Base-by-base conservation (phyloP, 2,329 filamentous ascomycete genomes). In the Microdochium trichocladiopsis region DNA sequence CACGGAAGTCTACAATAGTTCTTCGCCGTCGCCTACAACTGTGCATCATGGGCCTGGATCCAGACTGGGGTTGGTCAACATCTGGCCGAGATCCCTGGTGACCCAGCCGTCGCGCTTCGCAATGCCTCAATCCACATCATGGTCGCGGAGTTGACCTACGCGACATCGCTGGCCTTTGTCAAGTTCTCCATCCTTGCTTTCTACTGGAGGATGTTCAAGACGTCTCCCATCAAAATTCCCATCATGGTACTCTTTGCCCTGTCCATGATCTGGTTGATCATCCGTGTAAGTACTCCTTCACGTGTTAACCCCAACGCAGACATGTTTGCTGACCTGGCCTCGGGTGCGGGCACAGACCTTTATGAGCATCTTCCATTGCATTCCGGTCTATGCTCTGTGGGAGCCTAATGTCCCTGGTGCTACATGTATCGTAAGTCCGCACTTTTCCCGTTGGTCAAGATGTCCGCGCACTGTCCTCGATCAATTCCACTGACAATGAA, bases 171-270 rank as follows among this genome's bases (percentile, higher is more conserved):
- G 10, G 22, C 23, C 47, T 48, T 48, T 14, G 11, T 21, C 47
- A 48, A 48, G 23, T 21, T 48, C 12, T 14, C 47, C 23, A 28
- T 48, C 23, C 24, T 48, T 5, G 3, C 23, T 6, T 28, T 48
- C 23, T 48, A 48, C 47, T 48, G 47, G 47, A 22, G 47, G 2
- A 14, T 48, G 12, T 48, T 48, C 47, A 48, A 48, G 47, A 48
- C 47, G 12, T 48, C 47, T 12, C 47, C 23, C 14, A 48, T 48
- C 22, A 14, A 21, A 4, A 25, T 48, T 9, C 47, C 47, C 3
- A 48, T 48, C 47, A 14, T 25, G 18, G 14, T 48, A 8, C 47
- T 48, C 4, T n/a, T 48, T 8, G 14, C 11, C 14, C 3, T 28
- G 12, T 14, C 18, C 23, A 22, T 23, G 4, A n/a, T 28, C 12